Evolutionary conservation across 441 rosid species (phyloP), one percentile per base, ranked within the genome.

Genomic region (Croton setiger): DNA sequence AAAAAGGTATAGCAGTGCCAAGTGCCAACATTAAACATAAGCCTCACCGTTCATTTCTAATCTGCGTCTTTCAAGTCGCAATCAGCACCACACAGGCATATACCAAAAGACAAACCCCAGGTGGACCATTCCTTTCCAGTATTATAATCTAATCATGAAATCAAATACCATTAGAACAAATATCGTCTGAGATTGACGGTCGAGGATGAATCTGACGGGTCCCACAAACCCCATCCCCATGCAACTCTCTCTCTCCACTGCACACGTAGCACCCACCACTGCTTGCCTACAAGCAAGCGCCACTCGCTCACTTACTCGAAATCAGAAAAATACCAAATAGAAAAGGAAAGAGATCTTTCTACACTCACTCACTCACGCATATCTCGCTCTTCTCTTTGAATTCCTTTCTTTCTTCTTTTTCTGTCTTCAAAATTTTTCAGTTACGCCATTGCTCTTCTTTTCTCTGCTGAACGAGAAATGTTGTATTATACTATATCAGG

Each of bases 401-500:
- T 23, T 23, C 33, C 52, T 47, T 15, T 47, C 52, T 47, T n/a
- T 39, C 15, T n/a, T 47, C 51, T 48, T 48, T 18, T 5, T 4
- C 6, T 48, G 18, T 48, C 52, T 48, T 31, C 14, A 59, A 33
- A 58, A 1, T 33, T 4, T 13, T 56, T 27, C 41, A 18, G 21
- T 20, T 41, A 23, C 23, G 5, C 36, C 11, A 20, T 64, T 48
- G 4, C 52, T 48, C 18, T 52, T 11, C 21, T 7, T 52, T 9
- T n/a, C 13, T 8, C 3, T n/a, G 18, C 1, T 4, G 8, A 54
- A 31, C 66, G 18, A 60, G 64, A 74, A 57, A 91, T 91, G 97
- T 87, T 77, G 59, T 49, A 36, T 66, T 82, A 78, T 67, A 59
- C 92, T 3, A 35, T 87, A 5, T 74, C 89, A 12, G 91, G 91